These are phyloP conservation scores for Xylariaceae sp. DNA, from an alignment of 2,329 filamentous ascomycete species.

Conservation along the genomic window DNA sequence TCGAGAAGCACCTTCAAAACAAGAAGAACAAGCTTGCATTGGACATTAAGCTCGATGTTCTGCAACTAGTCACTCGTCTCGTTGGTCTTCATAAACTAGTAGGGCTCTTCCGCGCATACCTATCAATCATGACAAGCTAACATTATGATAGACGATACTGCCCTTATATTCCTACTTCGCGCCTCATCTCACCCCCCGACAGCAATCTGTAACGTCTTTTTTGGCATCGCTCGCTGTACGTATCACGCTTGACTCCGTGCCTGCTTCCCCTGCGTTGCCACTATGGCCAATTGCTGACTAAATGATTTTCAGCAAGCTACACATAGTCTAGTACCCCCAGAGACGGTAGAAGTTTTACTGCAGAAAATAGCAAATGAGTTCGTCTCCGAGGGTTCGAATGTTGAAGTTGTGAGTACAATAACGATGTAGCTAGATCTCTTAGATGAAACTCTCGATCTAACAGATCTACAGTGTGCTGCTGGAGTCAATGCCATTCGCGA, in stretches of 20 bases:
- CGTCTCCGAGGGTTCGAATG: conserved; percentile 87
- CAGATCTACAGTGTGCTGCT: conserved; percentile 49
- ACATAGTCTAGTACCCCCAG: conserved; percentile 87
- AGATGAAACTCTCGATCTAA: conserved; percentile 1
- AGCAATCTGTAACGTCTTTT: conserved; percentile 89
- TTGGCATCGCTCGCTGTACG: conserved; percentile 73
- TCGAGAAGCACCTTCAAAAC: conserved; percentile 86
- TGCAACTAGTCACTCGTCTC: conserved; percentile 86
- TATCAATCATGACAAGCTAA: not conserved
- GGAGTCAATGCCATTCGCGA: conserved; percentile 94
- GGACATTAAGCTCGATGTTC: conserved; percentile 83
- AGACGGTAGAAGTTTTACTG: conserved; percentile 84
- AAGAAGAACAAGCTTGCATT: conserved; percentile 80
- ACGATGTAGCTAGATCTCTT: not conserved
- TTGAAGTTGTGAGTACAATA: conserved; percentile 60
- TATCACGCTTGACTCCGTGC: not conserved
- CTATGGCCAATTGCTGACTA: not conserved
- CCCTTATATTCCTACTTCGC: conserved; percentile 95
- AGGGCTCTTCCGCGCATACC: not conserved
- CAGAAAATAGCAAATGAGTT: conserved; percentile 98
- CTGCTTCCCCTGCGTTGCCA: not conserved
- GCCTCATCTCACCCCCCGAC: conserved; percentile 84
- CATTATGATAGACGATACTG: conserved; percentile 61
- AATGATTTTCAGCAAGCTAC: conserved; percentile 61
- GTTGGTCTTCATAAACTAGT: conserved; percentile 80